phyloP scores from a whole-genome alignment of 106 monocot species.

The Gastrodia elata region DNA sequence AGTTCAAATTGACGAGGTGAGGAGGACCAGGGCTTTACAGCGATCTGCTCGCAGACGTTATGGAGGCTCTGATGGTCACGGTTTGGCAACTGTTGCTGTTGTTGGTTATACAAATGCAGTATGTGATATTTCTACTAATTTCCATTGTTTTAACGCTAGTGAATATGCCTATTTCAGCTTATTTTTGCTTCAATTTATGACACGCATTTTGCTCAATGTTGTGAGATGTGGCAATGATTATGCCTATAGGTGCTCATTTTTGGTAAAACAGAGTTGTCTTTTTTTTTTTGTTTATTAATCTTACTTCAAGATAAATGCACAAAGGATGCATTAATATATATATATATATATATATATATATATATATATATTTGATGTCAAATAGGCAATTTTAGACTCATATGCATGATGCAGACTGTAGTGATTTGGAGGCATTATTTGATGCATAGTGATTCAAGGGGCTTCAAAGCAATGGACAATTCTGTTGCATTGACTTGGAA shows the following conservation, averaged over 20 bases:
- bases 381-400: not conserved
- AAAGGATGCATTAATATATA: not conserved
- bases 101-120: conserved; percentile 99
- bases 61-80: conserved; percentile 53
- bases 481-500: not conserved
- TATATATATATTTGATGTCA: not conserved
- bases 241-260: not conserved
- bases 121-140: conserved; percentile 18
- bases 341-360: not conserved
- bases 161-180: not conserved
- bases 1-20: conserved; percentile 85
- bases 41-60: conserved; percentile 70
- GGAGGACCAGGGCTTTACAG: conserved; percentile 77
- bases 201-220: not conserved
- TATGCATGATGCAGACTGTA: not conserved
- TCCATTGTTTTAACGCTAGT: not conserved
- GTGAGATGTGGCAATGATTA: not conserved
- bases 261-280: too few relatives aligned
- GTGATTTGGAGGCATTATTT: not conserved
- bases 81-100: conserved; percentile 80
- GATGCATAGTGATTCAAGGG: not conserved
- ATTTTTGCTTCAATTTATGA: not conserved
- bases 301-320: not conserved
- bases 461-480: not conserved
- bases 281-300: too few relatives aligned